phyloP scores from a whole-genome alignment of 1,139 yeast genomes.

The Pichia terricola region DNA sequence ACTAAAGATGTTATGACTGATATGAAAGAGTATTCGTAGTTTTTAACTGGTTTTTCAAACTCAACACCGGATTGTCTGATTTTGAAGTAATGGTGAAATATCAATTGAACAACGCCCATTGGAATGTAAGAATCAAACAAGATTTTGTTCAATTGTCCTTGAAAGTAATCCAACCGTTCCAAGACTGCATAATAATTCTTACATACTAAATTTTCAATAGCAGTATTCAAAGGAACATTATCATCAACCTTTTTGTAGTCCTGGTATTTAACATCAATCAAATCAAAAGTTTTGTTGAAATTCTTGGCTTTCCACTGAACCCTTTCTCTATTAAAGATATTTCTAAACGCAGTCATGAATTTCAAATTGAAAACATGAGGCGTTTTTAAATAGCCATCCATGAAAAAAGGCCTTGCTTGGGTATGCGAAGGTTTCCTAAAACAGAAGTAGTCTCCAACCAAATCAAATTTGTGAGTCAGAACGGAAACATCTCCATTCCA shows the following conservation, averaged over 20 bases:
- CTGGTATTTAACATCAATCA: not conserved
- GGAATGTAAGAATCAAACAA: conserved; percentile 16
- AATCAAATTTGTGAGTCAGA: not conserved
- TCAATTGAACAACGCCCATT: conserved; percentile 8
- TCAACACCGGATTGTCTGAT: conserved; percentile 2
- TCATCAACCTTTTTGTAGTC: not conserved
- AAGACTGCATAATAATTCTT: conserved; percentile 14
- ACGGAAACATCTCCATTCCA: not conserved
- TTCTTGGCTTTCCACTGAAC: conserved; percentile 6
- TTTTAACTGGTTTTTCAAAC: conserved; percentile 6
- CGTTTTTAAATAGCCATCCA: not conserved
- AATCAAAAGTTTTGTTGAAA: not conserved
- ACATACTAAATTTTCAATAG: conserved; percentile 3
- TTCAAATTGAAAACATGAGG: not conserved
- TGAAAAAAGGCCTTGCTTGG: conserved; percentile 1
- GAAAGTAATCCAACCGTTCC: conserved; percentile 18
- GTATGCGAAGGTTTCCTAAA: conserved; percentile 10
- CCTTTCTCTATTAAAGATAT: conserved; percentile 5
- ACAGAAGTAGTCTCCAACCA: not conserved
- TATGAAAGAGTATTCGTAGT: conserved; percentile 10
- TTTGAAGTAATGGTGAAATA: conserved; percentile 11
- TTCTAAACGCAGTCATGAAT: conserved; percentile 1
- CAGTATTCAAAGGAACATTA: not conserved
- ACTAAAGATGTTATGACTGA: conserved; percentile 11
- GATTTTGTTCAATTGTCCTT: conserved; percentile 12